Conservation (phyloP, 2,329 filamentous ascomycete genomes). For the Fusarium anguioides region DNA sequence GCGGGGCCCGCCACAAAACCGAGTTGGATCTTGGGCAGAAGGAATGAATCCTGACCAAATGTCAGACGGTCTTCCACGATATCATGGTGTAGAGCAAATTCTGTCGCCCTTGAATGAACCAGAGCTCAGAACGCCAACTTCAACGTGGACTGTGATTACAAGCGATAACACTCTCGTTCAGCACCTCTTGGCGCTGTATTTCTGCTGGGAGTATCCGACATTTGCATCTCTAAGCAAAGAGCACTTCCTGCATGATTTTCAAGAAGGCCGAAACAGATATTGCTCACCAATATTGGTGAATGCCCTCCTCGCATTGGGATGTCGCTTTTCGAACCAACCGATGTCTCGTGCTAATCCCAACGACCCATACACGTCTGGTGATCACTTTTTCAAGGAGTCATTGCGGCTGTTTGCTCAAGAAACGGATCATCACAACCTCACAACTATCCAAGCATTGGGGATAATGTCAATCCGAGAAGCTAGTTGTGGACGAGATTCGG, state of each 20-base stretch:
- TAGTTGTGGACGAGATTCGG: constrained; percentile 76
- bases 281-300: constrained; percentile 76
- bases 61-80: constrained; percentile 49
- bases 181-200: constrained; percentile 74
- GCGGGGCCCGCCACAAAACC: constrained; percentile 55
- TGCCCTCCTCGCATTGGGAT: constrained; percentile 72
- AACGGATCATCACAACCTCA: constrained; percentile 69
- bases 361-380: constrained; percentile 73
- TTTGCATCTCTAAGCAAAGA: constrained; percentile 79
- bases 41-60: constrained; percentile 51
- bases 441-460: constrained; percentile 79
- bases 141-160: constrained; percentile 71
- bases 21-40: constrained; percentile 64
- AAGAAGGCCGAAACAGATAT: constrained; percentile 68
- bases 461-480: constrained; percentile 82
- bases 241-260: constrained; percentile 75
- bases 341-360: constrained; percentile 70
- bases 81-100: constrained; percentile 60
- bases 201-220: constrained; percentile 81
- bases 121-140: constrained; percentile 56
- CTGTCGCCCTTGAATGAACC: constrained; percentile 59
- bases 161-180: constrained; percentile 67
- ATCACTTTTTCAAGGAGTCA: constrained; percentile 79
- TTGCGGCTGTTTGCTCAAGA: constrained; percentile 69
- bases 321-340: constrained; percentile 74